Conservation (phyloP, 108 stramenopile genomes). For the Skeletonema menzelii region DNA sequence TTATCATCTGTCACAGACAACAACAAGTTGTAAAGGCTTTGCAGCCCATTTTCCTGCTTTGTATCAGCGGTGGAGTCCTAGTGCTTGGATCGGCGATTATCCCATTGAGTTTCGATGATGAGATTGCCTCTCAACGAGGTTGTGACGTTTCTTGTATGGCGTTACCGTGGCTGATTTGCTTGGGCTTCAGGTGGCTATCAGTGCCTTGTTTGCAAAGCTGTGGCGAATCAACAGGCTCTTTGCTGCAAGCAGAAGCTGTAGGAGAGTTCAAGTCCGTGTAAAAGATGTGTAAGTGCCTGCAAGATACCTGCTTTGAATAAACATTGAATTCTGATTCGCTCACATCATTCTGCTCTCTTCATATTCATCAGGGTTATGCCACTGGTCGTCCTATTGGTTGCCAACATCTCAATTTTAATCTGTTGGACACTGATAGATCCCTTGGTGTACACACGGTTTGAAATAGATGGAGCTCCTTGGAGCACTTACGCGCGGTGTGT, state of each 20-base stretch:
- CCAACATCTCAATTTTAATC: conserved; percentile 6
- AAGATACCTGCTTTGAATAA: not conserved
- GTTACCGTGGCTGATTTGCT: conserved; percentile 23
- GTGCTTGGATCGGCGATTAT: conserved; percentile 36
- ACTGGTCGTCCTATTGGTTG: conserved; percentile 2
- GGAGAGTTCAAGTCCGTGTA: conserved; percentile 15
- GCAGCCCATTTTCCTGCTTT: conserved; percentile 31
- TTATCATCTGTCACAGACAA: conserved; percentile 7
- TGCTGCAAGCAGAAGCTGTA: not conserved
- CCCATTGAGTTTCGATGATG: conserved; percentile 35
- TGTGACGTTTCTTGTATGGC: conserved; percentile 28
- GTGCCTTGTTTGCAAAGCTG: conserved; percentile 31
- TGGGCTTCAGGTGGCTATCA: conserved; percentile 31
- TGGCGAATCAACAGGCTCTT: conserved; percentile 37
- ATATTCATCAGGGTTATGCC: not conserved
- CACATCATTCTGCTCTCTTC: not conserved
- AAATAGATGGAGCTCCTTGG: conserved; percentile 8
- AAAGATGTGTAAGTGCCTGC: conserved; percentile 4
- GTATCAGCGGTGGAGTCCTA: conserved; percentile 23
- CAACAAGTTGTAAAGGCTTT: conserved; percentile 25
- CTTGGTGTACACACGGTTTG: conserved; percentile 1
- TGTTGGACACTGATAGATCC: conserved; percentile 24
- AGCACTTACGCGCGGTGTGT: conserved; percentile 1
- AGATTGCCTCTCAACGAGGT: conserved; percentile 8
- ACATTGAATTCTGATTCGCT: not conserved